Base-by-base conservation (phyloP, 331 rosid species). In the Quercus tomentella region DNA sequence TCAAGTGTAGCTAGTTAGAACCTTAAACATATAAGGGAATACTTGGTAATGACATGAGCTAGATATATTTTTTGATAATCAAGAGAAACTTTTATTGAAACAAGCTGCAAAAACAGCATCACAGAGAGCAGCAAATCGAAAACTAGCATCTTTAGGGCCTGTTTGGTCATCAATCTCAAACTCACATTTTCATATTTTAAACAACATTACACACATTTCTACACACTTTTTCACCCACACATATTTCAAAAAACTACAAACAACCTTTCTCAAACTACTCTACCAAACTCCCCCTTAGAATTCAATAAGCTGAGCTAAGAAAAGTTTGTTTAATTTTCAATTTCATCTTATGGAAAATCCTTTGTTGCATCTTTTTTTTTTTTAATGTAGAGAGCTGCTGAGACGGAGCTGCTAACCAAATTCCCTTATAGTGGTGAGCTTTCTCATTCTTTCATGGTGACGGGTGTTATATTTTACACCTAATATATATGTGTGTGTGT, bases 351-450 rank as follows among this genome's bases (percentile, higher is more conserved):
- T 49, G 49, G 69, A 35, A 55, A 41, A 18, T 60, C 22, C 43
- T 69, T 60, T 66, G 21, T 54, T 58, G 51, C 73, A 33, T 80
- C 73, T 67, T 84, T 37, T 82, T 62, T 80, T 17, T 3, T 45
- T 49, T 45, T 45, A 76, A 63, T 82, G 83, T 67, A 95, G 98
- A 93, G 91, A 87, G 99, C 99, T 56, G 91, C 99, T 30, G 99
- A 95, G 84, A 87, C 97, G 22, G 98, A 95, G 87, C 79, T 95
- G 30, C 85, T 90, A 72, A 87, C 91, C 74, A 90, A 84, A 82
- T 91, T 84, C 74, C 97, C 97, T 28, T 95, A 93, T 43, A 98
- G 97, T 76, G 99, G 98, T 93, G 80, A 79, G 81, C 7, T 74
- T 81, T 85, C 68, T 67, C 20, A 60, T 20, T 56, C 82, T 86